Conservation (phyloP, 345 rosid species). For the Clausena lansium region DNA sequence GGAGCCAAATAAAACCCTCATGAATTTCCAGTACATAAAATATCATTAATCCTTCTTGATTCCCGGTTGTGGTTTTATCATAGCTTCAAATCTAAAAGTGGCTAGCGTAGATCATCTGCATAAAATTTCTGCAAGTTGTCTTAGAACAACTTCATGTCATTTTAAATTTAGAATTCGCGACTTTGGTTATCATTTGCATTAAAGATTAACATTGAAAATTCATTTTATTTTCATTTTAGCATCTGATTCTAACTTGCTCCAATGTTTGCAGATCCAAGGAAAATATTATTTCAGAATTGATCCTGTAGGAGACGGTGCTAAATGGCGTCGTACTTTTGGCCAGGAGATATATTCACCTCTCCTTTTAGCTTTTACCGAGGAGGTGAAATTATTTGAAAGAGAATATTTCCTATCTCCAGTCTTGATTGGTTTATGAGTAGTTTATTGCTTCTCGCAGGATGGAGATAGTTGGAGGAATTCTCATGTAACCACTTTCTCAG, state of each 20-base stretch:
- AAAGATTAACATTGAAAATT: background rate
- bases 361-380: constrained; percentile 76
- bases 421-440: constrained; percentile 14
- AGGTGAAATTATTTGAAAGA: constrained; percentile 37
- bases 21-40: too few relatives aligned
- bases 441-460: constrained; percentile 44
- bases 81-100: background rate
- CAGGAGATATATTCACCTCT: constrained; percentile 96
- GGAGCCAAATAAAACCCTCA: too few relatives aligned
- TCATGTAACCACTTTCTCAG: constrained; percentile 61
- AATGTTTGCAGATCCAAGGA: constrained; percentile 71
- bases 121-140: background rate
- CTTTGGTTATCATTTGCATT: too few relatives aligned
- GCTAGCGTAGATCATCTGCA: background rate
- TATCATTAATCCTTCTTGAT: background rate
- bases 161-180: too few relatives aligned
- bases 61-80: background rate
- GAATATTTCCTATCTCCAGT: background rate
- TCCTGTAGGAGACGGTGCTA: constrained; percentile 85
- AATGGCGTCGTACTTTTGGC: constrained; percentile 90
- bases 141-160: background rate
- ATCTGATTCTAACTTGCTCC: constrained; percentile 2
- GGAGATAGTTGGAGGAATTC: constrained; percentile 55
- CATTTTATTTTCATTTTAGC: background rate
- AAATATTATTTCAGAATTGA: constrained; percentile 86